Percentiles rank a stretch among this genome's conserved stretches.
phyloP scores from a whole-genome alignment of 2,329 filamentous ascomycete genomes.

The Thelonectria discophora region DNA sequence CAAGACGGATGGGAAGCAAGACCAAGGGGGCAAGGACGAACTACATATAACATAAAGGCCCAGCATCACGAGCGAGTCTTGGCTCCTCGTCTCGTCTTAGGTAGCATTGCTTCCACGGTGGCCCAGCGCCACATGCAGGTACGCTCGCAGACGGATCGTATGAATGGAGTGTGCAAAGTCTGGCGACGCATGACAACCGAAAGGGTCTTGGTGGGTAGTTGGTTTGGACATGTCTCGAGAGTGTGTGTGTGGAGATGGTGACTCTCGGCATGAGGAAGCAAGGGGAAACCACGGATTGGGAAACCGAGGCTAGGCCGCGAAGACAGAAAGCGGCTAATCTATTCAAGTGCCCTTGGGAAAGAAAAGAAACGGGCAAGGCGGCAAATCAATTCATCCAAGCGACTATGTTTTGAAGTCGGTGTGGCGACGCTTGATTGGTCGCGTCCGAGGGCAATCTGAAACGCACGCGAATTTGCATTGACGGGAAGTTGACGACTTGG shows the following conservation, averaged over 20 bases:
- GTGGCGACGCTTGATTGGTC: background rate
- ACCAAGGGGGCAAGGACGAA: slow-evolving; percentile 1
- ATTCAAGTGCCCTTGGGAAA: too few species aligned
- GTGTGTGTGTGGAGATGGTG: background rate
- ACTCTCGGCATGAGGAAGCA: background rate
- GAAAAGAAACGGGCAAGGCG: background rate
- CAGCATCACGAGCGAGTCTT: background rate
- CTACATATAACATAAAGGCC: background rate
- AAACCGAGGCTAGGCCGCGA: background rate
- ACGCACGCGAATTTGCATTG: background rate
- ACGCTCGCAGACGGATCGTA: slow-evolving; percentile 8
- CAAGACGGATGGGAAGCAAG: background rate
- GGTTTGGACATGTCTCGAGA: background rate
- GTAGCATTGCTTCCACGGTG: background rate
- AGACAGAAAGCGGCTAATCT: background rate
- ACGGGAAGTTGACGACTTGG: background rate
- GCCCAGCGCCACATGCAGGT: slow-evolving; percentile 18
- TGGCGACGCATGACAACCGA: background rate
- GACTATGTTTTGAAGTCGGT: background rate
- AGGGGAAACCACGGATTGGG: background rate
- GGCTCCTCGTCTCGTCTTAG: slow-evolving; percentile 1
- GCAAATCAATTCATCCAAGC: background rate
- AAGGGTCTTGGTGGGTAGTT: slow-evolving; percentile 2
- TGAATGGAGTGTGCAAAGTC: background rate
- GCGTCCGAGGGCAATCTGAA: background rate